Conservation (phyloP, 208 protist species). For the Endotrypanum monterogeii region DNA sequence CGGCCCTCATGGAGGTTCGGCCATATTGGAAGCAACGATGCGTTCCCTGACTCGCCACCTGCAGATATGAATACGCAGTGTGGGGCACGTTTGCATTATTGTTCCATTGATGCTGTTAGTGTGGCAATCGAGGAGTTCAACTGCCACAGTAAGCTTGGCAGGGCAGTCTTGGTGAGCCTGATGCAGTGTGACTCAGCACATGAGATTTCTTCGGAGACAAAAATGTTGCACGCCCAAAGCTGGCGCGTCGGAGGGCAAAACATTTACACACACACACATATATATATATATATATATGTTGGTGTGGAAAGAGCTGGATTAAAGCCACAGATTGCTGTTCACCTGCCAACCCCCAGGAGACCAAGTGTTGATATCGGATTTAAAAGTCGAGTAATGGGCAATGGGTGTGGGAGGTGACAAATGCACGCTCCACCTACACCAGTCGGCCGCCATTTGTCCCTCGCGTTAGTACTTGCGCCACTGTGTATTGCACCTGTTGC, state of each 20-base stretch:
- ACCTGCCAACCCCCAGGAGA: too few species aligned
- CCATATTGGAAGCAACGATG: neutral
- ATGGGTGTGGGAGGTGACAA: neutral
- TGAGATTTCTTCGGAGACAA: neutral
- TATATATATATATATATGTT: neutral
- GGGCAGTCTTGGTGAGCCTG: neutral
- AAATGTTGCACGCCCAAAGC: neutral
- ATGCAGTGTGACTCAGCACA: neutral
- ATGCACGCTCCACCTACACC: neutral
- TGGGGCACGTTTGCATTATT: too few species aligned
- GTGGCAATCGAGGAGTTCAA: neutral
- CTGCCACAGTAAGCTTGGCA: neutral
- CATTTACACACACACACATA: neutral
- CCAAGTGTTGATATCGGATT: neutral
- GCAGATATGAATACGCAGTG: neutral
- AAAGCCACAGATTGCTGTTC: neutral
- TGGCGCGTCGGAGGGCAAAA: neutral
- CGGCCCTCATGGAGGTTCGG: too few species aligned
- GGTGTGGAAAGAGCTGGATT: neutral
- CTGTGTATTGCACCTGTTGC: slow-evolving; percentile 87
- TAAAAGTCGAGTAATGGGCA: too few species aligned
- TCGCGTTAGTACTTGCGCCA: slow-evolving; percentile 60
- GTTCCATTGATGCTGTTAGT: neutral
- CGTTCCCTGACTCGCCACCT: neutral
- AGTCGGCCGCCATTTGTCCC: neutral